These are phyloP conservation scores for Saccharomycopsis sp. DNA, from an alignment of 805 yeast genomes.

Conservation along the genomic window DNA sequence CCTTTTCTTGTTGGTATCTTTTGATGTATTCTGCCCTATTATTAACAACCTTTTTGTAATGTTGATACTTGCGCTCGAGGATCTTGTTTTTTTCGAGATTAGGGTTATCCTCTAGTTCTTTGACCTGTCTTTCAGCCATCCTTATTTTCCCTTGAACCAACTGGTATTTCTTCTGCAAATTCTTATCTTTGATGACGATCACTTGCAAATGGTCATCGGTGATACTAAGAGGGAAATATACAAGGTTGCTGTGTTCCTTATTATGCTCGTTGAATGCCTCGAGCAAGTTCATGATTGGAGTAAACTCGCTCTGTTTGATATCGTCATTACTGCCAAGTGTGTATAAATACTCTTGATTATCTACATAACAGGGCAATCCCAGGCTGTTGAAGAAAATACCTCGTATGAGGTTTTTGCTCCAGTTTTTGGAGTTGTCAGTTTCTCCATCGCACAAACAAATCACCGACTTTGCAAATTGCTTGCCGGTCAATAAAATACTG, in stretches of 20 bases:
- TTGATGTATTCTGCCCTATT: constrained; percentile 5
- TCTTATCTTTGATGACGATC: constrained; percentile 12
- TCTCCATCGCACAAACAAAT: neutral
- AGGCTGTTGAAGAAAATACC: constrained; percentile 15
- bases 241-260: constrained; percentile 12
- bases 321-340: neutral
- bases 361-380: constrained; percentile 15
- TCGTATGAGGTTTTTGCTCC: constrained; percentile 3
- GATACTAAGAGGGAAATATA: constrained; percentile 14
- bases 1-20: constrained; percentile 2
- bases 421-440: neutral
- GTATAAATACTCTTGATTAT: constrained; percentile 13
- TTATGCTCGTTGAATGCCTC: constrained; percentile 17
- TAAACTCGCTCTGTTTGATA: constrained; percentile 6
- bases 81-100: neutral
- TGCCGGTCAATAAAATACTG: neutral
- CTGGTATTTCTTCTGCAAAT: constrained; percentile 9
- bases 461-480: neutral
- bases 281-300: constrained; percentile 10
- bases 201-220: constrained; percentile 11
- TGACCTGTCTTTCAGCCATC: constrained; percentile 1
- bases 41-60: constrained; percentile 3
- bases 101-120: neutral
- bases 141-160: constrained; percentile 8
- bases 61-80: constrained; percentile 1